Base-by-base conservation (phyloP, 371 early-diverging fungal species). In the Pancytospora epiphaga region DNA sequence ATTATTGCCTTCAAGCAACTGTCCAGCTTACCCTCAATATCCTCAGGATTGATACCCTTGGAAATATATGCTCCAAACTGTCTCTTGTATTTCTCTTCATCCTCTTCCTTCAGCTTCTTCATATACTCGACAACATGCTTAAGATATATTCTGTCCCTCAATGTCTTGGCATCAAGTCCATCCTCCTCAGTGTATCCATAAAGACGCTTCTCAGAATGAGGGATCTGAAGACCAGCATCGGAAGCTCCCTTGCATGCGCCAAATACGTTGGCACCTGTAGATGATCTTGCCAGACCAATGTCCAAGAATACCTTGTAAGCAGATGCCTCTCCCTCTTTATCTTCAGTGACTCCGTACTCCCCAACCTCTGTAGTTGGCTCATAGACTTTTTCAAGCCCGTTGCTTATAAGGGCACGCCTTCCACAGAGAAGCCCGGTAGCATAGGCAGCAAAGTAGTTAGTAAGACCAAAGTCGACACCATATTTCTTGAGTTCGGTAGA, bases 401-500 rank as follows among this genome's bases (percentile, higher is more conserved):
- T 39, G 40, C 64, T 69, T 83, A 86, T 84, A 69, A 98, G 87
- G 78, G 89, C 87, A 84, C 96, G 90, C 78, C 96, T 92, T 69
- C 94, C 97, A 70, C 89, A 86, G 43, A 98, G 87, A 70, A 96
- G 89, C 86, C 99, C 99, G 67, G 96, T 95, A 80, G 89, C 88
- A 85, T 98, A 98, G 77, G 96, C 88, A 78, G 99, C 95, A 79
- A 95, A 88, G 91, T 94, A 95, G 92, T 98, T 98, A 86, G 94
- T 96, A 83, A 97, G 86, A 86, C 99, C 99, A 85, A 91, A 89
- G 86, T 90, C 89, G 85, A 98, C 85, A 71, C 97, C 97, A 84
- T 90, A 97, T 82, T 86, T 85, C 80, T 92, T 92, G 69, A 98
- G 89, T 85, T 98, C 99, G 83, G 93, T 92, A 60, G 95, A 84